Evolutionary conservation across 2,329 filamentous ascomycete species (phyloP).

Genomic region (Colletotrichum destructivum): DNA sequence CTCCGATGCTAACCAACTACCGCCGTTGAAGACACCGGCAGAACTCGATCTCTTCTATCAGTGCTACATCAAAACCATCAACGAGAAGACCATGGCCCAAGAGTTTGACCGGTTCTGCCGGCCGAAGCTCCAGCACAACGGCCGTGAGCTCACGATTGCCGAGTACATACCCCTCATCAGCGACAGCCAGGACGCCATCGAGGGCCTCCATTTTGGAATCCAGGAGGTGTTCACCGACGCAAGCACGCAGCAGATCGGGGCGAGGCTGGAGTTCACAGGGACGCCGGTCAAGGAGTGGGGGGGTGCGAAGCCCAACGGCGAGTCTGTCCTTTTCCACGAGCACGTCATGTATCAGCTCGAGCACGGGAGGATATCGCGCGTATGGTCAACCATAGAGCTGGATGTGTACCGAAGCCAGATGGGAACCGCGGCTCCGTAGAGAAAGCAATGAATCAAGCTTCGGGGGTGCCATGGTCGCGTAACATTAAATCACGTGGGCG

Average conservation of each 20-base stretch:
- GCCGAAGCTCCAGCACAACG: conserved; percentile 49
- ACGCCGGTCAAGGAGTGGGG: conserved; percentile 47
- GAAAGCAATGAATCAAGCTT: not conserved
- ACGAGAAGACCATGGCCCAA: conserved; percentile 47
- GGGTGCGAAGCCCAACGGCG: conserved; percentile 50
- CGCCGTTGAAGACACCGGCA: not conserved
- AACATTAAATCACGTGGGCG: not conserved
- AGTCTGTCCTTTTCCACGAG: conserved; percentile 50
- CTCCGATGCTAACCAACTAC: no score
- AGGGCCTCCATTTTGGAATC: conserved; percentile 47
- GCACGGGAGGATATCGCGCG: conserved; percentile 50
- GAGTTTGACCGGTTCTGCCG: conserved; percentile 49
- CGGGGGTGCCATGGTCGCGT: no score
- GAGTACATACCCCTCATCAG: conserved; percentile 51
- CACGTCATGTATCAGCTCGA: conserved; percentile 53
- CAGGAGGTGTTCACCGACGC: conserved; percentile 50
- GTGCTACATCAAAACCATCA: conserved; percentile 52
- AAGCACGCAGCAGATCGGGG: conserved; percentile 49
- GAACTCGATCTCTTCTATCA: conserved; percentile 44
- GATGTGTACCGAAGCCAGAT: conserved; percentile 44
- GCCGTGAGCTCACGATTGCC: conserved; percentile 43
- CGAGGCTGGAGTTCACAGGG: conserved; percentile 50
- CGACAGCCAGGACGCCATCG: conserved; percentile 48
- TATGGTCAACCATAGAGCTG: conserved; percentile 53
- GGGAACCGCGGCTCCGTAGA: not conserved